These are phyloP conservation scores for Coemansia sp. DNA, from an alignment of 192 early-diverging fungal genomes.

Conservation along the genomic window DNA sequence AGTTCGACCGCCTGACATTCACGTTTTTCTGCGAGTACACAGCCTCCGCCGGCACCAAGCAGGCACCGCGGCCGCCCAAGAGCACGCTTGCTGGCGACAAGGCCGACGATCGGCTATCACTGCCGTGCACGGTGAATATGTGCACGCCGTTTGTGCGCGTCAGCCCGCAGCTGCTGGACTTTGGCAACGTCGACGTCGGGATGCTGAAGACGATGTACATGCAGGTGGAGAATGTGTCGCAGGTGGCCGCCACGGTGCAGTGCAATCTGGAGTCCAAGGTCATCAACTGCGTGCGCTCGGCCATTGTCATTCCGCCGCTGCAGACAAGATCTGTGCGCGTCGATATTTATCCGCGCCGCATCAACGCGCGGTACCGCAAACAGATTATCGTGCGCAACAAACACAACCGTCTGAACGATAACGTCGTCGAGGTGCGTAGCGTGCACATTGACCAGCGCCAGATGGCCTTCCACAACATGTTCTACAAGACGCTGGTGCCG, in stretches of 20 bases:
- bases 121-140: slow-evolving; percentile 88
- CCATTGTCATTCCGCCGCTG: slow-evolving; percentile 70
- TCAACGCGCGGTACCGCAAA: slow-evolving; percentile 97
- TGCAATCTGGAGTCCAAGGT: slow-evolving; percentile 92
- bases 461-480: slow-evolving; percentile 96
- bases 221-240: slow-evolving; percentile 81
- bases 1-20: slow-evolving; percentile 67
- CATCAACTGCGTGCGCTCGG: slow-evolving; percentile 74
- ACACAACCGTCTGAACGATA: slow-evolving; percentile 86
- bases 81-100: slow-evolving; percentile 59
- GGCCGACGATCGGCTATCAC: slow-evolving; percentile 51
- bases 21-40: slow-evolving; percentile 67
- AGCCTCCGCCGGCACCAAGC: slow-evolving; percentile 39
- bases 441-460: slow-evolving; percentile 95
- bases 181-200: slow-evolving; percentile 96
- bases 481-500: slow-evolving; percentile 86
- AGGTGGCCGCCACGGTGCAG: slow-evolving; percentile 80
- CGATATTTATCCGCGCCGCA: slow-evolving; percentile 95
- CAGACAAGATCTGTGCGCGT: slow-evolving; percentile 79
- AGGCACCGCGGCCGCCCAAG: slow-evolving; percentile 23
- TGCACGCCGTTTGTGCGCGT: slow-evolving; percentile 94
- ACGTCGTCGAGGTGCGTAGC: slow-evolving; percentile 87
- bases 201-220: slow-evolving; percentile 86
- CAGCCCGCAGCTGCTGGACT: slow-evolving; percentile 80
- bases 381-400: slow-evolving; percentile 93